Percentiles rank a stretch among this genome's conserved stretches.
These are phyloP conservation scores for Fusarium liriodendri DNA, from an alignment of 2,329 filamentous ascomycete species.

Conservation along the genomic window DNA sequence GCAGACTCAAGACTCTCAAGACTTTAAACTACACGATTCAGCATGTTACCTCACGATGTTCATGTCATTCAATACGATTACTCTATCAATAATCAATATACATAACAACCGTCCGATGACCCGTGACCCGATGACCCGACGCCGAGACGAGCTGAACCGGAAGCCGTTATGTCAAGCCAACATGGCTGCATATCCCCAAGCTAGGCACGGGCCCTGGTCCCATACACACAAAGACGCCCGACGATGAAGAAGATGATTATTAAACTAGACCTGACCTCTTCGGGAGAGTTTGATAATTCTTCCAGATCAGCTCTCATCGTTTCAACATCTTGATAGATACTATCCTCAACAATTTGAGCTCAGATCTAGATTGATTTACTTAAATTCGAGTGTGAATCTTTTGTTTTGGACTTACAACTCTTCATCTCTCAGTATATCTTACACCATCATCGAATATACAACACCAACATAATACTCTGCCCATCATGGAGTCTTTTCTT, in stretches of 20 bases:
- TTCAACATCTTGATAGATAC: background rate
- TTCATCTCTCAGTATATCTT: background rate
- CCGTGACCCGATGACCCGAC: background rate
- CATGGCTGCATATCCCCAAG: slow-evolving; percentile 3
- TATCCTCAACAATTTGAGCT: slow-evolving; percentile 23
- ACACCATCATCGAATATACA: background rate
- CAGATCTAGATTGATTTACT: background rate
- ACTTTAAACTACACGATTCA: background rate
- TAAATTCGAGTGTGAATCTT: slow-evolving; percentile 1
- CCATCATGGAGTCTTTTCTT: slow-evolving; percentile 46
- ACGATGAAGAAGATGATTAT: slow-evolving; percentile 19
- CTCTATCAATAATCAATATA: background rate
- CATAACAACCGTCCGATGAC: background rate
- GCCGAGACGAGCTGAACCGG: background rate
- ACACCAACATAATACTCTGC: background rate
- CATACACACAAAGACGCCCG: background rate
- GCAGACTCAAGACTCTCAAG: background rate
- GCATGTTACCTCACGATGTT: background rate
- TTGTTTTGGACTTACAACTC: background rate
- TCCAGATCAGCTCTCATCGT: slow-evolving; percentile 2
- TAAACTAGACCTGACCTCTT: slow-evolving; percentile 8
- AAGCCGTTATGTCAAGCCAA: slow-evolving; percentile 29
- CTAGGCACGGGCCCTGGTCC: slow-evolving; percentile 8
- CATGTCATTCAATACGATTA: background rate
- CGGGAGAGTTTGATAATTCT: slow-evolving; percentile 27